A percentile compares a stretch with the other conserved stretches of the same genome.
Conservation (phyloP, 2,329 filamentous ascomycete species). For the Tetracladium maxilliforme region DNA sequence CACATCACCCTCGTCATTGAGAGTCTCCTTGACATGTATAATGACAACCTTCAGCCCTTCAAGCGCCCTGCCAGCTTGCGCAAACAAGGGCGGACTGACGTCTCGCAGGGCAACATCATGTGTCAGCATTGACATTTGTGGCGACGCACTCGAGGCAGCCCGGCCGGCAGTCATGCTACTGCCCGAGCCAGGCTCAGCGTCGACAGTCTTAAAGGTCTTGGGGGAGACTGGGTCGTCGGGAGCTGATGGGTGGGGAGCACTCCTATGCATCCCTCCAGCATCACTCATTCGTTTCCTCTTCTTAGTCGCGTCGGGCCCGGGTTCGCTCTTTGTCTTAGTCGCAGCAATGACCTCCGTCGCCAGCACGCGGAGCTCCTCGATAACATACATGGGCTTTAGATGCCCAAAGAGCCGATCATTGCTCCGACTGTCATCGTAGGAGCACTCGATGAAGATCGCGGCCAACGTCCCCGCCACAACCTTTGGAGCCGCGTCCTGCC, state of each 20-base stretch:
- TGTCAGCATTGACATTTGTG: too few species aligned
- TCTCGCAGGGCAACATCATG: too few species aligned
- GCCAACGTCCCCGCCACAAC: slow-evolving; percentile 56
- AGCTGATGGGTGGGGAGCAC: too few species aligned
- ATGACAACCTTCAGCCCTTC: slow-evolving; percentile 69
- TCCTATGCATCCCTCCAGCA: too few species aligned
- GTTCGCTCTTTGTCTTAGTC: too few species aligned
- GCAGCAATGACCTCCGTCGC: slow-evolving; percentile 54
- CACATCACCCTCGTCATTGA: slow-evolving; percentile 53
- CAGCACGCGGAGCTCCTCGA: slow-evolving; percentile 61
- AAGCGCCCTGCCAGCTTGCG: too few species aligned
- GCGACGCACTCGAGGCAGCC: too few species aligned
- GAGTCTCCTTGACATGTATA: slow-evolving; percentile 84
- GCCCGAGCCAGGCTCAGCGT: too few species aligned
- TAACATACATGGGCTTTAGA: slow-evolving; percentile 67
- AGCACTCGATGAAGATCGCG: slow-evolving; percentile 92
- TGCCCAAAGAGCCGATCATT: slow-evolving; percentile 79
- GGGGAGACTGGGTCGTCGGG: too few species aligned
- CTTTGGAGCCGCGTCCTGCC: slow-evolving; percentile 80
- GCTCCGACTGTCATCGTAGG: slow-evolving; percentile 68
- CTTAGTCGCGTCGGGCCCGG: slow-evolving; percentile 8
- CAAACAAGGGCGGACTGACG: too few species aligned
- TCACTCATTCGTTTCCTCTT: background rate
- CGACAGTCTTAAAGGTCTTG: too few species aligned
- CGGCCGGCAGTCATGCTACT: too few species aligned